These are phyloP conservation scores for Mucuna pruriens DNA, from an alignment of 306 rosid species.

Conservation along the genomic window DNA sequence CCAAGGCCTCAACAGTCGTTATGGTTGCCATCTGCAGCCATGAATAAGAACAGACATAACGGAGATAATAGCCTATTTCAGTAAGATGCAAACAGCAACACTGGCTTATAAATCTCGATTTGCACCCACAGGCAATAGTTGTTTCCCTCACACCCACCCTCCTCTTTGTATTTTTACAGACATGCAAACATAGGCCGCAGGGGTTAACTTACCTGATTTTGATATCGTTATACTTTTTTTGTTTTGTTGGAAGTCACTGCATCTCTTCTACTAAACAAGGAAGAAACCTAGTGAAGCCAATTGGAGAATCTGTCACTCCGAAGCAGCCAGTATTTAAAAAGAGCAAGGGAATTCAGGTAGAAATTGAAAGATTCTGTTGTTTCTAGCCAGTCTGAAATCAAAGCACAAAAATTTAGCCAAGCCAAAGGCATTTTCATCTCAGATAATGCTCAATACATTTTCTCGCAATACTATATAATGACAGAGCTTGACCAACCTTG, in stretches of 20 bases:
- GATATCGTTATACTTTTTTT: too few species aligned
- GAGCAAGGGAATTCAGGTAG: not conserved
- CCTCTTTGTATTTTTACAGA: not conserved
- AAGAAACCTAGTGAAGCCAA: constrained; percentile 21
- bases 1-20: not conserved
- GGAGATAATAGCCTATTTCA: not conserved
- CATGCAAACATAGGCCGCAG: not conserved
- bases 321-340: constrained; percentile 4
- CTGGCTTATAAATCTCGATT: too few species aligned
- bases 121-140: too few species aligned
- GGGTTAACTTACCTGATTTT: constrained; percentile 6
- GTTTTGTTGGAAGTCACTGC: not conserved
- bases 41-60: too few species aligned
- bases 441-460: constrained; percentile 4
- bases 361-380: constrained; percentile 6
- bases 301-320: constrained; percentile 28
- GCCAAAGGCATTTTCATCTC: constrained; percentile 10
- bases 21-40: constrained; percentile 1
- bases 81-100: too few species aligned
- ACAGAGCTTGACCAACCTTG: constrained; percentile 29
- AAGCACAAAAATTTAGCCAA: constrained; percentile 27
- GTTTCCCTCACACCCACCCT: constrained; percentile 21
- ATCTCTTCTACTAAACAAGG: constrained; percentile 21
- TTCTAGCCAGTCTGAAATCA: constrained; percentile 29
- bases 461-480: not conserved